phyloP scores from a whole-genome alignment of 2,329 filamentous ascomycete genomes.

The Scedosporium apiospermum region DNA sequence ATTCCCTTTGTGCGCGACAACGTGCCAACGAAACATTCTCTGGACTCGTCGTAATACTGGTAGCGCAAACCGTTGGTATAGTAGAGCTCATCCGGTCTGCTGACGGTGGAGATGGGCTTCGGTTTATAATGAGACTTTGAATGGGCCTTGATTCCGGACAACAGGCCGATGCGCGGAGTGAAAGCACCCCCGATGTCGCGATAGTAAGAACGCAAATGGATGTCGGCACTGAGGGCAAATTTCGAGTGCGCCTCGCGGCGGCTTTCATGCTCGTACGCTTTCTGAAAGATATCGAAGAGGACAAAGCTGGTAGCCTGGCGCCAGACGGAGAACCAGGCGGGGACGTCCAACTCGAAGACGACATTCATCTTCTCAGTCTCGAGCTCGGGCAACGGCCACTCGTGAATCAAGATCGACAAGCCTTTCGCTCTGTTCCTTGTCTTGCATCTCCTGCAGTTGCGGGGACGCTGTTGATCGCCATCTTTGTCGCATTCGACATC shows the following conservation, averaged over 20 bases:
- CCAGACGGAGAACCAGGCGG: constrained; percentile 33
- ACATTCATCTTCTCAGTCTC: constrained; percentile 26
- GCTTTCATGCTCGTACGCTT: neutral
- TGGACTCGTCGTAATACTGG: constrained; percentile 23
- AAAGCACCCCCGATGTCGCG: neutral
- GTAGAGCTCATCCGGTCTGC: constrained; percentile 26
- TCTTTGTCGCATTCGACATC: neutral
- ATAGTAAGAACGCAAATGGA: neutral
- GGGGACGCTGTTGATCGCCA: neutral
- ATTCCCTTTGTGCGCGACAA: constrained; percentile 5
- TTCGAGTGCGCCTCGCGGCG: no score
- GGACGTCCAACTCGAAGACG: constrained; percentile 42
- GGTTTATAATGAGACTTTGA: constrained; percentile 19
- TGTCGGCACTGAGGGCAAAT: neutral
- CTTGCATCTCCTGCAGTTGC: constrained; percentile 23
- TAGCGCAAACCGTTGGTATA: constrained; percentile 34
- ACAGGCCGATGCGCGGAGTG: constrained; percentile 15
- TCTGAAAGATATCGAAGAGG: constrained; percentile 25
- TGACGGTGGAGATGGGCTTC: neutral
- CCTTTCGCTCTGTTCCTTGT: constrained; percentile 18
- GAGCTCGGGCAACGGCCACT: constrained; percentile 43
- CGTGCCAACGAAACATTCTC: constrained; percentile 8
- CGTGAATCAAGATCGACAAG: constrained; percentile 37
- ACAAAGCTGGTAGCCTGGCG: constrained; percentile 36
- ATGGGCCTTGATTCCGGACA: constrained; percentile 27